Evolutionary conservation across 2,329 filamentous ascomycete species (phyloP).

Genomic region (Cadophora sp.): DNA sequence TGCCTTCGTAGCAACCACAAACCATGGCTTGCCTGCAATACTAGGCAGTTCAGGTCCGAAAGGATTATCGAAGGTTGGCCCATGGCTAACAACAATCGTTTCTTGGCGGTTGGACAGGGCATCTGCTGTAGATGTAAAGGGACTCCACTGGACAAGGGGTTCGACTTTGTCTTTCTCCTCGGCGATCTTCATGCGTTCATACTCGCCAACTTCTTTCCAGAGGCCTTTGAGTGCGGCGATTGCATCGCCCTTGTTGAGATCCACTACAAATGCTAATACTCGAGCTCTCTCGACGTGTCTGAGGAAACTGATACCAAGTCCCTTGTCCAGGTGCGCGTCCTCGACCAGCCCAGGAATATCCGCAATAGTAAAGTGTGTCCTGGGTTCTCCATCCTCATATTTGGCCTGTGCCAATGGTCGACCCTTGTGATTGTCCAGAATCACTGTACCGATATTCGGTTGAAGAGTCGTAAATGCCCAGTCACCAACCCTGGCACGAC

Average conservation of each 20-base stretch:
- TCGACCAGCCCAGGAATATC: slow-evolving; percentile 95
- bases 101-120: slow-evolving; percentile 41
- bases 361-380: slow-evolving; percentile 88
- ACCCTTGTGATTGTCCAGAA: slow-evolving; percentile 86
- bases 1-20: slow-evolving; percentile 92
- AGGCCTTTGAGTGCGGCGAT: slow-evolving; percentile 79
- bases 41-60: slow-evolving; percentile 38
- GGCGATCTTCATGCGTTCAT: slow-evolving; percentile 71
- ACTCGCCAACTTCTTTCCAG: slow-evolving; percentile 90
- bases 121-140: slow-evolving; percentile 52
- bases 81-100: slow-evolving; percentile 40
- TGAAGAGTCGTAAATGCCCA: slow-evolving; percentile 98
- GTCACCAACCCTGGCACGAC: slow-evolving; percentile 84
- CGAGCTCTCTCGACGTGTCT: slow-evolving; percentile 93
- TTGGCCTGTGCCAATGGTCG: slow-evolving; percentile 61
- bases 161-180: slow-evolving; percentile 75
- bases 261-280: slow-evolving; percentile 92
- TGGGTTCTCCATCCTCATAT: slow-evolving; percentile 58
- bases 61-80: slow-evolving; percentile 38
- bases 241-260: slow-evolving; percentile 81
- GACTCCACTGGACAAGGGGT: slow-evolving; percentile 65
- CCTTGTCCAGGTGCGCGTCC: slow-evolving; percentile 89
- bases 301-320: slow-evolving; percentile 89
- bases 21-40: slow-evolving; percentile 96
- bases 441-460: slow-evolving; percentile 94